Evolutionary conservation across 2,329 filamentous ascomycete genomes (phyloP), one percentile per base, ranked within the genome.

Genomic region (Fusarium equiseti): DNA sequence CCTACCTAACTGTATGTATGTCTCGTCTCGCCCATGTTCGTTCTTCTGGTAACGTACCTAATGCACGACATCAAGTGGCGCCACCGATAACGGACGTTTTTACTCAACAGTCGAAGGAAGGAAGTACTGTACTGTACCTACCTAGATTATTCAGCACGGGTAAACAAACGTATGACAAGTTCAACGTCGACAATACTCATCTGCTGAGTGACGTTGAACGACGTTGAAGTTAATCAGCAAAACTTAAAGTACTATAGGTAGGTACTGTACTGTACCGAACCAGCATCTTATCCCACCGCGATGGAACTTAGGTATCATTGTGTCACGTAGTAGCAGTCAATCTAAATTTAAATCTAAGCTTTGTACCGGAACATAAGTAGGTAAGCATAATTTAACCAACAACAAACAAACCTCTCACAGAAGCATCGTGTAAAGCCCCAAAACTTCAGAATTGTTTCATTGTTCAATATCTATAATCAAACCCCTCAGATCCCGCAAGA

Each of bases 21-120:
- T 38, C 35, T 38, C 44, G 46, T 45, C 46, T 50, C 22, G 15
- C 56, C 46, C 48, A 56, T 70, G 53, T 35, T 20, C 45, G 18
- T 50, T 18, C 38, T 42, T 22, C 32, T 8, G 35, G 16, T 38
- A 35, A 31, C 29, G 6, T 31, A 35, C 16, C 8, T 35, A 12
- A 70, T 70, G 60, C 68, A 54, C 52, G 26, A 54, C 68, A 66
- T 66, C 38, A 50, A 66, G 44, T 71, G 64, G 68, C 55, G 55
- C 62, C 49, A 66, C 68, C 68, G 64, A 71, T 72, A 72, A 69
- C 68, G 64, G 68, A 55, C 64, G 32, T 38, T 45, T 31, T 27
- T 42, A 22, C 12, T 16, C 24, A 62, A 46, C 44, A 45, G 45
- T 49, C 18, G 27, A 29, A 27, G 27, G 27, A 27, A 29, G 27